Evolutionary conservation across 805 yeast species (phyloP), one percentile per base, ranked within the genome.

Genomic region (Spathaspora arborariae): DNA sequence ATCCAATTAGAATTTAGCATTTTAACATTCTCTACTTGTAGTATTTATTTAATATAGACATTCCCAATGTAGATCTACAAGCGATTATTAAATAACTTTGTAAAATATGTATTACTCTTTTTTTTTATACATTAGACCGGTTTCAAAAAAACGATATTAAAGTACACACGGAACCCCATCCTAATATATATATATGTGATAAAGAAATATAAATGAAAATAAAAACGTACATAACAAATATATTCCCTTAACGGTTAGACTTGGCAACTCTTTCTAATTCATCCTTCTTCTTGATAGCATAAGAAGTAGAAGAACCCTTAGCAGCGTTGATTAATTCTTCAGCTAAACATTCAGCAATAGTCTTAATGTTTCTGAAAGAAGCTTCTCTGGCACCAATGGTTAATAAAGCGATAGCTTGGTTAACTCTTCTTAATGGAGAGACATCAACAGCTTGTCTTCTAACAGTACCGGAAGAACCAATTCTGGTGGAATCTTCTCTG

Each of bases 401-500:
- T 78, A 94, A 80, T 72, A 94, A 84, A 70, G 99, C 82, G 70
- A 94, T 83, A 68, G 99, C 95, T 81, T 94, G 98, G 96, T 94
- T 94, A 65, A 94, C 97, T 84, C 99, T 92, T 87, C 99, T 91
- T 76, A 94, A 85, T 72, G 99, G 99, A 71, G 99, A 91, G 60
- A 94, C 99, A 89, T 94, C 99, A 74, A 94, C 99, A 63, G 99
- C 99, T 82, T 95, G 99, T 86, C 99, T 90, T 88, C 99, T 94
- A 68, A 95, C 99, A 72, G 98, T 88, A 88, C 99, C 99, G 70
- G 97, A 91, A 72, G 97, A 91, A 81, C 99, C 99, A 67, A 95
- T 92, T 88, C 99, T 91, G 84, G 99, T 94, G 72, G 98, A 89
- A 80, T 94, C 99, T 85, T 94, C 99, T 85, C 99, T 90, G 78